phyloP scores from a whole-genome alignment of 257 asterid species.

The Coffea canephora region DNA sequence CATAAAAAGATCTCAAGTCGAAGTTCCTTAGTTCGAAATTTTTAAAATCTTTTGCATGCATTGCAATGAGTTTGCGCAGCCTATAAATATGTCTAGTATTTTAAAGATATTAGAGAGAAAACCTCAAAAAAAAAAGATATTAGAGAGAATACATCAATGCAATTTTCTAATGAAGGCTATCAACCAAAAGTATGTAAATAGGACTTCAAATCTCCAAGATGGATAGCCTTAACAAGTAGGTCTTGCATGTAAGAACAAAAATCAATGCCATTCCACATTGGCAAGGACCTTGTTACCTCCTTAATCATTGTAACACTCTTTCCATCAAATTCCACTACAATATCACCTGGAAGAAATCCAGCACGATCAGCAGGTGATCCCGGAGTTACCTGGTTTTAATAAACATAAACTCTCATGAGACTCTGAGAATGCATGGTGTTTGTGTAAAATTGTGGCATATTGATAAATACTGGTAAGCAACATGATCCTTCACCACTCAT shows the following conservation, averaged over 20 bases:
- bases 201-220: not conserved
- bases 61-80: not conserved
- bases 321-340: slow-evolving; percentile 79
- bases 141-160: not conserved
- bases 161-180: not conserved
- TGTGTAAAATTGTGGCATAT: not conserved
- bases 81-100: not conserved
- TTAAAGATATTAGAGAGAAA: not conserved
- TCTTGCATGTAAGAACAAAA: not conserved
- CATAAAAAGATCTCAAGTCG: not conserved
- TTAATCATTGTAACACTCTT: slow-evolving; percentile 55
- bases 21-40: not conserved
- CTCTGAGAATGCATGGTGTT: not conserved
- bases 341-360: slow-evolving; percentile 84
- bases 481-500: too few species aligned
- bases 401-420: not conserved
- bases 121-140: not conserved
- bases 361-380: slow-evolving; percentile 92
- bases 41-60: not conserved
- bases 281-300: slow-evolving; percentile 52
- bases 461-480: too few species aligned
- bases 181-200: not conserved
- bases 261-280: not conserved
- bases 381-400: slow-evolving; percentile 60
- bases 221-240: not conserved